Conservation (phyloP, 495 filamentous ascomycete genomes). For the Copromyces sp. region DNA sequence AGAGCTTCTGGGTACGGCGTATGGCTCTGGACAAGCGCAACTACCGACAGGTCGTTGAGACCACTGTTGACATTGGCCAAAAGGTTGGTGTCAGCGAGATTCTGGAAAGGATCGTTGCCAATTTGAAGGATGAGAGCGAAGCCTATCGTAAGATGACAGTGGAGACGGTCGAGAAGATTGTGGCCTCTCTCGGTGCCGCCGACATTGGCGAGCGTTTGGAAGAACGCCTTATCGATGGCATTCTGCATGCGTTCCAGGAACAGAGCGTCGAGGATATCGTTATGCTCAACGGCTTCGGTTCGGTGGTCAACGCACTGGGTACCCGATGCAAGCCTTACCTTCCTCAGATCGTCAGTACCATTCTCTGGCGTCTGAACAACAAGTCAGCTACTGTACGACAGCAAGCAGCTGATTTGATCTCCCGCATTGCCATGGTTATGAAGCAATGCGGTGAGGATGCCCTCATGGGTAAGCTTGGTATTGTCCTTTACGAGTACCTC, state of each 20-base stretch:
- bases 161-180: constrained; percentile 92
- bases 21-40: constrained; percentile 97
- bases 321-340: constrained; percentile 93
- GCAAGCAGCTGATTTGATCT: constrained; percentile 93
- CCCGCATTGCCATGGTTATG: constrained; percentile 96
- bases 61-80: constrained; percentile 92
- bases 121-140: constrained; percentile 96
- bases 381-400: constrained; percentile 92
- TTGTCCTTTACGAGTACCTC: constrained; percentile 97
- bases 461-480: constrained; percentile 88
- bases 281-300: constrained; percentile 97
- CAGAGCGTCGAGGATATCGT: constrained; percentile 94
- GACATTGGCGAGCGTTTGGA: constrained; percentile 90
- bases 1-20: constrained; percentile 94
- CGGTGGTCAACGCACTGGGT: constrained; percentile 90
- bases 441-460: constrained; percentile 95
- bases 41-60: constrained; percentile 95
- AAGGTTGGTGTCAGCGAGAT: constrained; percentile 96
- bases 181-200: constrained; percentile 83
- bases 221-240: constrained; percentile 88
- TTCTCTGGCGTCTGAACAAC: constrained; percentile 97
- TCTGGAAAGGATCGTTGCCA: constrained; percentile 81
- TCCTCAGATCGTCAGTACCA: constrained; percentile 90
- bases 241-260: constrained; percentile 96
- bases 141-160: constrained; percentile 99